Conservation (phyloP, 2,329 filamentous ascomycete genomes). For the Paecilomyces sp. region DNA sequence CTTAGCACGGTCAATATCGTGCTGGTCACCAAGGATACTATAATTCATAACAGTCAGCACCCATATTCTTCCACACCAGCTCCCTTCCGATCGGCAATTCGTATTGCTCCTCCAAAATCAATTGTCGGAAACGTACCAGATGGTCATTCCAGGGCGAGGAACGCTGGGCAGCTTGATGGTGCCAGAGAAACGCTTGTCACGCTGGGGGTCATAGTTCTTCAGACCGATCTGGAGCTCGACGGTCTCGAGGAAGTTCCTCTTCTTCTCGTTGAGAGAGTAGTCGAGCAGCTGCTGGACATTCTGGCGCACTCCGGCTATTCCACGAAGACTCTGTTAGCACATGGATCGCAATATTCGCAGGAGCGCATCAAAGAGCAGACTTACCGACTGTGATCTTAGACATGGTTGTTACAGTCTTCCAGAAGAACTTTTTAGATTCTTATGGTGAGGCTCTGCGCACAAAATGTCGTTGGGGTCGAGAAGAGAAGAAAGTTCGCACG, state of each 20-base stretch:
- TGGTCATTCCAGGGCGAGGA: slow-evolving; percentile 82
- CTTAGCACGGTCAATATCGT: slow-evolving; percentile 99
- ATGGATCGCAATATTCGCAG: not conserved
- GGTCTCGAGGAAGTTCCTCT: slow-evolving; percentile 95
- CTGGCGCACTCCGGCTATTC: slow-evolving; percentile 78
- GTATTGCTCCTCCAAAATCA: not conserved
- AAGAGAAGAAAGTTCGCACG: slow-evolving; percentile 16
- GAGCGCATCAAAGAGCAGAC: slow-evolving; percentile 12
- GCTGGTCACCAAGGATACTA: slow-evolving; percentile 82
- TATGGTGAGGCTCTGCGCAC: slow-evolving; percentile 63
- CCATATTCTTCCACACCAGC: not conserved
- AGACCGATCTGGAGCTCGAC: slow-evolving; percentile 79
- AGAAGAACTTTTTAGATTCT: slow-evolving; percentile 61
- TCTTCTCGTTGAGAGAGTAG: slow-evolving; percentile 93
- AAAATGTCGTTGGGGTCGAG: slow-evolving; percentile 21
- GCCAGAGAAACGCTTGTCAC: slow-evolving; percentile 99
- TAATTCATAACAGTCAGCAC: slow-evolving; percentile 5
- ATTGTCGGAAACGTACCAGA: slow-evolving; percentile 53
- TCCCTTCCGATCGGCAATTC: not conserved
- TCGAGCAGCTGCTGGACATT: slow-evolving; percentile 91
- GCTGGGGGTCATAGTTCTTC: slow-evolving; percentile 99
- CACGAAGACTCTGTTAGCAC: slow-evolving; percentile 11
- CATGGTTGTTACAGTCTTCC: slow-evolving; percentile 69
- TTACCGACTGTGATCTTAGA: slow-evolving; percentile 53
- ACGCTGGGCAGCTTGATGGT: slow-evolving; percentile 92